phyloP scores from a whole-genome alignment of 2,329 filamentous ascomycete species.

The Bipolaris oryzae region DNA sequence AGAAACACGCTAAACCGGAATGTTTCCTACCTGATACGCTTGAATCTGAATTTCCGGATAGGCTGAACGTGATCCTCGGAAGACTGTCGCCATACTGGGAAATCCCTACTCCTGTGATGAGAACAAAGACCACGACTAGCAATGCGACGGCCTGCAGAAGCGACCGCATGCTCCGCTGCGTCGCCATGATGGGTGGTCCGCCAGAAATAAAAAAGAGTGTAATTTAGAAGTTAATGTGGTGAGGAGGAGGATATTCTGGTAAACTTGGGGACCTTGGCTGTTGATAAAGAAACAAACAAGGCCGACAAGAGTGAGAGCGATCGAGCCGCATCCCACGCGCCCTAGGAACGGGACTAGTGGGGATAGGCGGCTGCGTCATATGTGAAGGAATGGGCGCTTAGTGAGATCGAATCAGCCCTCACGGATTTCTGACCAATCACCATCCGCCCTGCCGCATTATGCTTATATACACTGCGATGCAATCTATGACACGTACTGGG shows the following conservation, averaged over 20 bases:
- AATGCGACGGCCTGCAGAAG: constrained; percentile 20
- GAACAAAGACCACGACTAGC: constrained; percentile 16
- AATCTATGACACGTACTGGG: too few relatives aligned
- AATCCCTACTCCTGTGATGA: constrained; percentile 17
- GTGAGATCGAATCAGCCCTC: not conserved
- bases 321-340: not conserved
- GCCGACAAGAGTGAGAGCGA: not conserved
- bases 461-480: too few relatives aligned
- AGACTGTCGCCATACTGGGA: constrained; percentile 15
- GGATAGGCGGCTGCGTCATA: not conserved
- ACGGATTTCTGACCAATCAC: not conserved
- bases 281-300: not conserved
- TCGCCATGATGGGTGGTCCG: constrained; percentile 11
- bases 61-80: constrained; percentile 7
- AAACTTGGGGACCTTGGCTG: not conserved
- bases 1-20: not conserved
- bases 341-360: not conserved
- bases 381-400: not conserved
- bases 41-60: constrained; percentile 4
- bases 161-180: constrained; percentile 16
- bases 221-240: not conserved
- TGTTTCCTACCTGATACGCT: constrained; percentile 4
- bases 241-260: not conserved
- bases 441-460: too few relatives aligned
- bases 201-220: not conserved